These are phyloP conservation scores for Xylaria sp. DNA, from an alignment of 2,329 filamentous ascomycete genomes.

Conservation along the genomic window DNA sequence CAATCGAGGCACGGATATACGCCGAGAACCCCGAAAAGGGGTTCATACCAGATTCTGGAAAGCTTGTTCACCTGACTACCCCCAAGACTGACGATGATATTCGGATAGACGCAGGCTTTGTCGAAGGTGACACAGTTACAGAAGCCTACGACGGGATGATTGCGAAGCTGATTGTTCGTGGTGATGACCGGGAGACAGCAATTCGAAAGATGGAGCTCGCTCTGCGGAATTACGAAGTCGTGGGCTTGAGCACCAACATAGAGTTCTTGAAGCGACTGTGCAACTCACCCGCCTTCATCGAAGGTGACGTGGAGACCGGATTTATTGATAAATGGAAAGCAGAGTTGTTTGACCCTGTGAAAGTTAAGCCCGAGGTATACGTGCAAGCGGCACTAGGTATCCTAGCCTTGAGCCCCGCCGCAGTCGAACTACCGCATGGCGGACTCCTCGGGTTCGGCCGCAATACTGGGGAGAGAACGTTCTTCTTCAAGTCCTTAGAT, in stretches of 20 bases:
- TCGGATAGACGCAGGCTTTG: constrained; percentile 92
- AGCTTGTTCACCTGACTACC: constrained; percentile 82
- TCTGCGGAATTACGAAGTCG: constrained; percentile 89
- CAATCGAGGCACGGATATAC: constrained; percentile 96
- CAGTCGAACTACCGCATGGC: constrained; percentile 56
- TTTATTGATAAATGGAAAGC: constrained; percentile 91
- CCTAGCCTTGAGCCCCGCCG: constrained; percentile 62
- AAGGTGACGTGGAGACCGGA: constrained; percentile 91
- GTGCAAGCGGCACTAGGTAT: constrained; percentile 88
- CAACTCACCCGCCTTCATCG: constrained; percentile 81
- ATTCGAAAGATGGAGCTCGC: constrained; percentile 85
- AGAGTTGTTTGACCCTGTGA: constrained; percentile 76
- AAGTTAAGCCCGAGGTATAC: constrained; percentile 77
- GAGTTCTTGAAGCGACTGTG: constrained; percentile 95
- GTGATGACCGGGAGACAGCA: constrained; percentile 79
- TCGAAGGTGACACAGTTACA: constrained; percentile 89
- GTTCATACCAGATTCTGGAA: constrained; percentile 94
- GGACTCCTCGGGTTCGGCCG: constrained; percentile 66
- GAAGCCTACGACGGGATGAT: constrained; percentile 99
- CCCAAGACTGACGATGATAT: constrained; percentile 77
- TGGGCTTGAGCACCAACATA: constrained; percentile 93
- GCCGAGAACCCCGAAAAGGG: constrained; percentile 92
- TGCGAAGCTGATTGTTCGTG: constrained; percentile 93
- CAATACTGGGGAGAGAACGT: constrained; percentile 57
- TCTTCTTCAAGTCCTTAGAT: constrained; percentile 69